Evolutionary conservation across 2,329 filamentous ascomycete species (phyloP), one percentile per base, ranked within the genome.

Genomic region (Phaeosphaeria sp.): DNA sequence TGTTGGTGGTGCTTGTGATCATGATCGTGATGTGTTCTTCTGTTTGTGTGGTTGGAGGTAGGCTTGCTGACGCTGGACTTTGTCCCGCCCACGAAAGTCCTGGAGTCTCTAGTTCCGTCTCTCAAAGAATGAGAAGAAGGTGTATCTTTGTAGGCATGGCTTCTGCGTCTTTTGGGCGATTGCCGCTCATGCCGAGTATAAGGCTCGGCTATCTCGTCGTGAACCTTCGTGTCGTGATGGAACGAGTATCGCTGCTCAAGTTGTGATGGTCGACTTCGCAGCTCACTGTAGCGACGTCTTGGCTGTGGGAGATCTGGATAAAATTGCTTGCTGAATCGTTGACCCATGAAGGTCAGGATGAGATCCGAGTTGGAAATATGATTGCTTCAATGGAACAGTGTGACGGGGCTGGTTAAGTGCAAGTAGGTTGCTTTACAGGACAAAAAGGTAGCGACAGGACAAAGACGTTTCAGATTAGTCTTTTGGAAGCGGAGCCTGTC

Each of bases 61-160:
- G 30, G 13, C 30, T 36, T 36, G 13, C 13, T 15, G 11, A 13
- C 13, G 3, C 13, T 36, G 6, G 30, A 36, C 13, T 36, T 36
- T 13, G 30, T 11, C 13, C 13, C 30, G 30, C 11, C 6, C 30
- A 11, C 6, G 13, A 36, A 6, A 13, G 7, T 13, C 6, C 13
- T 36, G 5, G 30, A 7, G 13, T 36, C 13, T 36, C 11, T 15
- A 36, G 7, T 36, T 15, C 30, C 73, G 54, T 10, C 64, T 65
- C 9, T 60, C 55, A 2, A 73, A 71, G 50, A 80, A 80, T 13
- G 64, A 68, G n/a, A 64, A 56, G 0, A 70, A 51, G 1, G 69
- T 1, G 57, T 53, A 10, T 79, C 72, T 18, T 69, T 69, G 63
- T 78, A 80, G 22, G 78, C 65, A 17, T 71, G 57, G 56, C 78